These are phyloP conservation scores for Viola odorata DNA, from an alignment of 345 rosid genomes.

Conservation along the genomic window DNA sequence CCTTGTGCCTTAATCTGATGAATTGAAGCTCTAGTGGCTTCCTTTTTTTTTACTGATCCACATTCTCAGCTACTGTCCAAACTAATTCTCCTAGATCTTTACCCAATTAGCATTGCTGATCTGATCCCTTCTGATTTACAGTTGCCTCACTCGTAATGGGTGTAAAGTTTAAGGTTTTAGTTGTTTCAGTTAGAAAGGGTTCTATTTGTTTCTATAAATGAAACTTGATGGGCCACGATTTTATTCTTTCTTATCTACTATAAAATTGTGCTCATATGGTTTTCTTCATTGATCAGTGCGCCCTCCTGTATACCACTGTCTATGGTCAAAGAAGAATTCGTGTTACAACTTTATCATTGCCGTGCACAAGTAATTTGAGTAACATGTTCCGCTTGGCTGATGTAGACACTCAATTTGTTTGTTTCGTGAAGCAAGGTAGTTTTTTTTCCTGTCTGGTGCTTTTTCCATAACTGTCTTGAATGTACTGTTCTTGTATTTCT, in stretches of 20 bases:
- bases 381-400: conserved; percentile 92
- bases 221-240: neutral
- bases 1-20: too few relatives aligned
- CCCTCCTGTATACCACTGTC: conserved; percentile 85
- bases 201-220: neutral
- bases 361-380: conserved; percentile 84
- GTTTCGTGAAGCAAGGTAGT: conserved; percentile 94
- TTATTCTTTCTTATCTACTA: too few relatives aligned
- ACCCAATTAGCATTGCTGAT: too few relatives aligned
- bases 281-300: conserved; percentile 60
- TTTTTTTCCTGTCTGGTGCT: neutral
- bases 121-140: too few relatives aligned
- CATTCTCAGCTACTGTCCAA: too few relatives aligned
- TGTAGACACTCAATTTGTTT: conserved; percentile 88
- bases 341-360: conserved; percentile 77
- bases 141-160: too few relatives aligned
- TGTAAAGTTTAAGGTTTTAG: too few relatives aligned
- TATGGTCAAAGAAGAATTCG: conserved; percentile 97
- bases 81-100: too few relatives aligned
- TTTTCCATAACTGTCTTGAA: neutral
- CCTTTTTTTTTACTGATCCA: too few relatives aligned
- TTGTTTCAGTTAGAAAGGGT: too few relatives aligned
- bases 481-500: neutral
- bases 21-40: too few relatives aligned
- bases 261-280: neutral